Evolutionary conservation across 257 asterid genomes (phyloP), one percentile per base, ranked within the genome.

Genomic region (Jacaranda copaia): DNA sequence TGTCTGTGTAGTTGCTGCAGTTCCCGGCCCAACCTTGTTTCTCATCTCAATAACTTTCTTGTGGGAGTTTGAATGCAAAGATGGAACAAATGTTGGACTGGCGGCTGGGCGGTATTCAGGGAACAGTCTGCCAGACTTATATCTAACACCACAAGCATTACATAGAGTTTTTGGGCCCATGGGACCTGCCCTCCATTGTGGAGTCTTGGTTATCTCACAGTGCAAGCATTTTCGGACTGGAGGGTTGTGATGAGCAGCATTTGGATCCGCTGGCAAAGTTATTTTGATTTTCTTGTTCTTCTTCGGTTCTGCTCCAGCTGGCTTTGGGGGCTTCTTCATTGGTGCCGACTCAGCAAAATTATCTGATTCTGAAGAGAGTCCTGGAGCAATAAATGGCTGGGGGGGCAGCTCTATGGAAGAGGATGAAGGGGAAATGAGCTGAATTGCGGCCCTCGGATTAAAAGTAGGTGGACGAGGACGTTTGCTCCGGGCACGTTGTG

Each of bases 401-500:
- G 32, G 2, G 32, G 32, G 1, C 32, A 2, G 32, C 32, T 25
- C 32, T 25, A 25, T 25, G 32, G 32, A 25, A 25, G 32, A 25
- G 32, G 32, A 25, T 25, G 32, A 25, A 25, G 32, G 32, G 65
- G 90, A 75, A 45, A 82, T 68, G 39, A 85, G 91, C 2, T 86
- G 95, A 46, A 86, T 89, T 7, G 82, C 87, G 0, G 92, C 72
- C 8, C 88, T 79, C 0, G 97, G 96, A 55, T 85, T 87, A 62
- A 92, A 94, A 0, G 92, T 77, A 4, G 92, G 70, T 0, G 97
- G 97, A 5, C 96, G 90, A 3, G 98, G 95, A 9, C 99, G 97
- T 70, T 94, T 94, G 85, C 92, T 92, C 11, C 97, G 92, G 2
- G 99, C 99, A 19, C 96, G 91, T 45, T 94, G 99, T 1, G 95